A percentile compares a stretch with the other conserved stretches of the same genome.
These are phyloP conservation scores for Ascoidea rubescens DNA, from an alignment of 805 yeast species.

Conservation along the genomic window DNA sequence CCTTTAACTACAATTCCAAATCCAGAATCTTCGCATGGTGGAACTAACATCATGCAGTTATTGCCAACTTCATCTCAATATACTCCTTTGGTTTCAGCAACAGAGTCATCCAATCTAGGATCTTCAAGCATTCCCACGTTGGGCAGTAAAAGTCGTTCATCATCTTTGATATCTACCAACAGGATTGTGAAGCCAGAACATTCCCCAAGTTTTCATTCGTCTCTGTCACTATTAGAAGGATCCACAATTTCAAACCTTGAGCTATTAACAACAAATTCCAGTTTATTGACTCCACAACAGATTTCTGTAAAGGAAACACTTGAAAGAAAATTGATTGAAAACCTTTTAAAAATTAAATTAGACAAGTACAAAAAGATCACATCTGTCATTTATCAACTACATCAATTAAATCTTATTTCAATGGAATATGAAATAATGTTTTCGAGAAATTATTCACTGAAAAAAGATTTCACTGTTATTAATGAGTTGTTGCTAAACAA, in stretches of 20 bases:
- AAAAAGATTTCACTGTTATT: not conserved
- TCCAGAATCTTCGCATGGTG: not conserved
- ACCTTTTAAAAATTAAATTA: not conserved
- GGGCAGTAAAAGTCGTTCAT: not conserved
- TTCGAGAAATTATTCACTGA: not conserved
- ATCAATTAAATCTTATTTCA: slow-evolving; percentile 1
- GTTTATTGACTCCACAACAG: not conserved
- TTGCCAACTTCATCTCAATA: not conserved
- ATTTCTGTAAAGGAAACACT: not conserved
- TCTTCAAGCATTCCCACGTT: too few relatives aligned
- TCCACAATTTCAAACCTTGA: not conserved
- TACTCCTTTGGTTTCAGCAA: not conserved
- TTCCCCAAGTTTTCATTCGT: not conserved
- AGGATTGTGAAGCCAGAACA: not conserved
- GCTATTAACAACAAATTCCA: not conserved
- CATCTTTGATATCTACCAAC: not conserved
- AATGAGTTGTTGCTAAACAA: slow-evolving; percentile 1
- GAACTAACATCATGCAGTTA: not conserved
- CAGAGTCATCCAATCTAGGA: not conserved
- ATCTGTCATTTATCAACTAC: not conserved
- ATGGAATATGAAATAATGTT: slow-evolving; percentile 4
- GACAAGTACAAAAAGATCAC: not conserved
- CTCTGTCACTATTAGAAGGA: not conserved
- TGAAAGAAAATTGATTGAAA: not conserved
- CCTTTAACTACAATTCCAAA: not conserved